Evolutionary conservation across 306 rosid genomes (phyloP), one percentile per base, ranked within the genome.

Genomic region (Citrullus mucosospermus): DNA sequence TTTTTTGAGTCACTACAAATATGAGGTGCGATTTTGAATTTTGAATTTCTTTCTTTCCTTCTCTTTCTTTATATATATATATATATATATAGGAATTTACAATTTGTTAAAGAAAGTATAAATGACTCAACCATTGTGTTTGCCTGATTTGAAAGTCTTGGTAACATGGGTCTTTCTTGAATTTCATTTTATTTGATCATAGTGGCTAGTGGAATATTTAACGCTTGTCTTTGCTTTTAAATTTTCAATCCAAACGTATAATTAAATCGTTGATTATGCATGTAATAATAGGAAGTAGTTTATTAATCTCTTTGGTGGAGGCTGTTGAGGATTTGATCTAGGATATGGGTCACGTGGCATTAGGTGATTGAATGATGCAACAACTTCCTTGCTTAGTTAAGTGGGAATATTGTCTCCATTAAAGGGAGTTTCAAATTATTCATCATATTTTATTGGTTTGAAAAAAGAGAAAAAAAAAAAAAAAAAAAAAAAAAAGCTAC

Each of bases 351-450:
- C 36, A 68, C 75, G 55, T 68, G 75, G 75, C 55, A 43, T 10
- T 20, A n/a, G 1, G 17, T 43, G 55, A 68, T 68, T 68, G 75
- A 25, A 22, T 6, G 3, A 46, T 13, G 20, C 76, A 25, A 13
- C 76, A 46, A 71, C 76, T 44, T 48, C 22, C 39, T 43, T 48
- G 20, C 55, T 67, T 67, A 56, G 56, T 69, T 48, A 71, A 71
- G 76, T 28, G 58, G 76, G 10, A 71, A 71, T 69, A 56, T 12
- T 71, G 76, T 71, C 58, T 71, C 76, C 76, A 71, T 71, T 46
- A 70, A 25, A 25, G 39, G 56, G 76, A 48, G 20, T n/a, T 70
- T 46, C 10, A 11, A 69, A 69, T 41, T 44, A 13, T 46, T 46
- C 4, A 43, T 12, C 11, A 16, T 50, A 14, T 51, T 25, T n/a